Base-by-base conservation (phyloP, 1,284 basidiomycete species). In the Schizophyllum commune region DNA sequence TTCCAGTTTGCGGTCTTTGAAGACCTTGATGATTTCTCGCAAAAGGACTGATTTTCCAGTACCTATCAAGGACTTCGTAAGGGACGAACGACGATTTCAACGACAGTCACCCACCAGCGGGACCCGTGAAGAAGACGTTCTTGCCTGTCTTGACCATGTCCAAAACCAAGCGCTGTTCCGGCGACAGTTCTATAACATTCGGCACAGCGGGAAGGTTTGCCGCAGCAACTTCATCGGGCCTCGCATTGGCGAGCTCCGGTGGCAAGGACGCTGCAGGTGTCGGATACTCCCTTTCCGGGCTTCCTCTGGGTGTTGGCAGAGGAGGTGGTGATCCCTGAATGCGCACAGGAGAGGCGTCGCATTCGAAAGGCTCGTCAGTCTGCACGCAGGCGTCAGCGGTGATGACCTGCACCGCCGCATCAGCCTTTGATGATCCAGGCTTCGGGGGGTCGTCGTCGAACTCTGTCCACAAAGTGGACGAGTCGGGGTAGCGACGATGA, bases 1-100 rank as follows among this genome's bases (percentile, higher is more conserved):
- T 3, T 13, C 39, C 39, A 27, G 5, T 47, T 47, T 47, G 8
- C 9, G 9, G 74, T 57, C 95, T 64, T 47, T 68, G 52, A 52
- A 74, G 15, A 77, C 73, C 34, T 74, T 73, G 70, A 96, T 94
- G 63, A 95, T 92, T 68, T 89, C 86, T 4, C 89, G 82, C 1
- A 96, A 77, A 1, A 96, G 80, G 32, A 96, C 88, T 4, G 93
- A 95, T 75, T 96, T 96, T 63, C 94, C 94, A 1, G 94, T 95
- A 63, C 94, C 94, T 92, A 52, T 32, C 22, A 39, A 17, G 19
- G 27, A 8, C 19, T 32, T 32, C 15, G 56, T 27, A 32, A 11
- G 58, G 17, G 52, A 27, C 8, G 4, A 17, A 39, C 7, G 5
- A 4, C 15, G 17, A 20, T 17, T 20, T 47, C 17, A 8, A 59